phyloP scores from a whole-genome alignment of 148 eudicot genomes.

The Spergularia marina region DNA sequence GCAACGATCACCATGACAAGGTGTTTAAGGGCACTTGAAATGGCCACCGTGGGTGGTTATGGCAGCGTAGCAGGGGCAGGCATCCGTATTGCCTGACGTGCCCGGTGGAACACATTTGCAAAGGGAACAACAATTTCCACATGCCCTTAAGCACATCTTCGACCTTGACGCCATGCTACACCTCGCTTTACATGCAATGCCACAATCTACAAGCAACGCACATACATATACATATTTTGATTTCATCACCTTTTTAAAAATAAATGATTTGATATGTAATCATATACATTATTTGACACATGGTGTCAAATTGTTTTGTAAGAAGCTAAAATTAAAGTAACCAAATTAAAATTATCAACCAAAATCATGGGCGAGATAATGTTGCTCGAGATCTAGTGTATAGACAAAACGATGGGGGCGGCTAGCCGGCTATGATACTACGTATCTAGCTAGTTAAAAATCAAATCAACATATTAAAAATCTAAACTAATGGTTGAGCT shows the following conservation, averaged over 20 bases:
- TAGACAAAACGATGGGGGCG: no score
- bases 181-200: conserved; percentile 19
- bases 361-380: no score
- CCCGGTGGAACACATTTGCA: conserved; percentile 36
- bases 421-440: no score
- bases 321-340: no score
- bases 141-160: conserved; percentile 29
- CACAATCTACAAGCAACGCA: conserved; percentile 23
- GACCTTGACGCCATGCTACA: conserved; percentile 24
- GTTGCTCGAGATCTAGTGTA: no score
- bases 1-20: neutral
- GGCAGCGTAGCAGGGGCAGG: conserved; percentile 30
- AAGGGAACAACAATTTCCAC: conserved; percentile 27
- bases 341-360: no score
- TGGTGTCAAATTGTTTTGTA: no score
- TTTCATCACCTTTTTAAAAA: neutral
- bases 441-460: no score
- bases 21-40: conserved; percentile 27
- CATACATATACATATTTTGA: neutral
- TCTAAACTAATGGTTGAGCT: no score
- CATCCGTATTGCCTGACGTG: conserved; percentile 15
- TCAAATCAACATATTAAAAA: no score
- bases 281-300: no score
- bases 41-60: conserved; percentile 23
- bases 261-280: neutral